These are phyloP conservation scores for Quercus wislizeni DNA, from an alignment of 306 rosid genomes.

Conservation along the genomic window DNA sequence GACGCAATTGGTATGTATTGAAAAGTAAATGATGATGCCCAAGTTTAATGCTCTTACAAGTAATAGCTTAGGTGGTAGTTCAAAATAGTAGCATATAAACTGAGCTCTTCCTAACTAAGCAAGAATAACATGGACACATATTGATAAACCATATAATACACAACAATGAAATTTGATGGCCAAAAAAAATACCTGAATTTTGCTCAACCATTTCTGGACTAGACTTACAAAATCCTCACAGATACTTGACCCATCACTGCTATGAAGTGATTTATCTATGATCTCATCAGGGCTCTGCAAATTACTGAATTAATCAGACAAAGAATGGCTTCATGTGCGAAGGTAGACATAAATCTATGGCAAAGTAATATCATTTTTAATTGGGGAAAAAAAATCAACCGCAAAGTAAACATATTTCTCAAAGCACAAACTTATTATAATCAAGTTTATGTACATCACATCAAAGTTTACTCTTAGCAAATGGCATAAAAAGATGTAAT, in stretches of 20 bases:
- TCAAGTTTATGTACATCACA: conserved; percentile 8
- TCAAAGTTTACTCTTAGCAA: conserved; percentile 2
- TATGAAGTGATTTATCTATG: conserved; percentile 63
- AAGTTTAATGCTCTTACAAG: neutral
- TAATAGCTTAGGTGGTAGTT: neutral
- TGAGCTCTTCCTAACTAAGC: neutral
- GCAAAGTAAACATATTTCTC: neutral
- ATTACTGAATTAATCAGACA: conserved; percentile 18
- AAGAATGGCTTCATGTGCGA: neutral
- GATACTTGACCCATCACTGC: conserved; percentile 61
- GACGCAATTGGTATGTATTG: neutral
- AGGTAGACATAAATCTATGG: conserved; percentile 11
- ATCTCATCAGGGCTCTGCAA: conserved; percentile 94
- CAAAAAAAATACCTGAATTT: conserved; percentile 66
- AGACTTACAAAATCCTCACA: conserved; percentile 88
- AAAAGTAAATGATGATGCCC: neutral
- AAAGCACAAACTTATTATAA: neutral
- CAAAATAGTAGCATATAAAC: neutral
- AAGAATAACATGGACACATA: neutral
- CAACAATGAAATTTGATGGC: conserved; percentile 10
- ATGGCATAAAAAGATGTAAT: conserved; percentile 15
- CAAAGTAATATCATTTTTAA: neutral
- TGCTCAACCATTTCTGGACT: conserved; percentile 82
- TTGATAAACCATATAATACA: neutral
- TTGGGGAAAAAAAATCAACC: too few species aligned